A percentile compares a stretch with the other conserved stretches of the same genome.
These are phyloP conservation scores for Verticillium dahliae DNA, from an alignment of 2,329 filamentous ascomycete genomes.

Conservation along the genomic window DNA sequence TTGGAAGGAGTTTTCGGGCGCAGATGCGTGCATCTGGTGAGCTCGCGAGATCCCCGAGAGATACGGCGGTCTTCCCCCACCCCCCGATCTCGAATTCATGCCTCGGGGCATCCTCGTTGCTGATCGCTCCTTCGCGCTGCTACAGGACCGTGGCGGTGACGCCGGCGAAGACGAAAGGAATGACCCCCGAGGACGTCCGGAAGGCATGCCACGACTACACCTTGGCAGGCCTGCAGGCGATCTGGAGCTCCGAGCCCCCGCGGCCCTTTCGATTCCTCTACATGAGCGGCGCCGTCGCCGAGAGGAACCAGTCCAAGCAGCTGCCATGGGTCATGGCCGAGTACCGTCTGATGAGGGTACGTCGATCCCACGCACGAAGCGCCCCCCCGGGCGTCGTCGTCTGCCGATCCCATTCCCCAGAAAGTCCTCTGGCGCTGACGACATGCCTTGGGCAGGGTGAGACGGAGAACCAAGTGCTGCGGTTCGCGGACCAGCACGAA, in stretches of 20 bases:
- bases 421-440: not conserved
- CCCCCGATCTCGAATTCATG: too few relatives aligned
- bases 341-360: conserved; percentile 40
- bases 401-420: too few relatives aligned
- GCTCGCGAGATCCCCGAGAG: not conserved
- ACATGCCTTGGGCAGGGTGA: not conserved
- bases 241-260: conserved; percentile 8
- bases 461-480: conserved; percentile 34
- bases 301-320: conserved; percentile 37
- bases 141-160: conserved; percentile 21
- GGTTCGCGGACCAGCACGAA: conserved; percentile 29
- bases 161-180: conserved; percentile 14
- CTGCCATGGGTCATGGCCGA: conserved; percentile 28
- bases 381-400: too few relatives aligned
- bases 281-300: conserved; percentile 35
- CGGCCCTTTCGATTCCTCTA: conserved; percentile 36
- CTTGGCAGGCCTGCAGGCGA: conserved; percentile 1
- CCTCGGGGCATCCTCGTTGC: too few relatives aligned
- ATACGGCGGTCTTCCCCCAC: too few relatives aligned
- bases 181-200: conserved; percentile 26
- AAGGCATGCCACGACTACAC: conserved; percentile 8
- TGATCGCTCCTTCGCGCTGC: too few relatives aligned
- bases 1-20: conserved; percentile 30
- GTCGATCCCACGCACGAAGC: conserved; percentile 6
- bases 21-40: conserved; percentile 36